Base-by-base conservation (phyloP, 495 filamentous ascomycete species). In the Aspergillus asperescens region DNA sequence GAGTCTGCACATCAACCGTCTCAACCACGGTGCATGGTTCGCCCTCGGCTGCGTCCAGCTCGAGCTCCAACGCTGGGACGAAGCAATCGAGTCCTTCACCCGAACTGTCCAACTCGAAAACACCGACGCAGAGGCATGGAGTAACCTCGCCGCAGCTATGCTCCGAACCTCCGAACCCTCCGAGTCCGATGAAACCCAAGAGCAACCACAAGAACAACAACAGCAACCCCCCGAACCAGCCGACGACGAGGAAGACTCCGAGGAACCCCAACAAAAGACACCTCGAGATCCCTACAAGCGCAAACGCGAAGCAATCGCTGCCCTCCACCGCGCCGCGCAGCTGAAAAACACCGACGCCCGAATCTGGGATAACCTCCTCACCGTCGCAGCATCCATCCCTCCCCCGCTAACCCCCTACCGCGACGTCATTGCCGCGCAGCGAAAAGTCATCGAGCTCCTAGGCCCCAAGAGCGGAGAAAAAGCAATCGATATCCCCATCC, bases 281-380 rank as follows among this genome's bases (percentile, higher is more conserved):
- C 34, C 49, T 1, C 34, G 51, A 20, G 75, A 84, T 35, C 81
- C 81, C 0, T 71, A 84, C 47, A 81, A 79, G 32, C 79, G 86
- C 50, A 79, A 86, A 7, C 72, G 74, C 4, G 85, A 92, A 54
- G 87, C 93, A 12, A 82, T 97, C 3, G 66, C 76, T 9, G 92
- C 94, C 1, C 85, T 95, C 62, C 90, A 91, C 60, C 82, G 85
- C 47, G 93, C 90, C 29, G 88, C 89, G 2, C 72, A 77, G 12
- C 79, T 93, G 19, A 91, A 93, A 28, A 77, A 87, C 64, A 84
- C 87, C 52, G 87, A 90, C 69, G 86, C 82, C 77, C 81, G 88
- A 52, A 96, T 99, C 56, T 96, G 90, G 91, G 88, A 95, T 55
- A 99, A 99, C 62, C 81, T 96, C 12, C 78, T 97, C 41, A 89